Conservation (phyloP, 2,329 filamentous ascomycete genomes). For the Karstenula rhodostoma region DNA sequence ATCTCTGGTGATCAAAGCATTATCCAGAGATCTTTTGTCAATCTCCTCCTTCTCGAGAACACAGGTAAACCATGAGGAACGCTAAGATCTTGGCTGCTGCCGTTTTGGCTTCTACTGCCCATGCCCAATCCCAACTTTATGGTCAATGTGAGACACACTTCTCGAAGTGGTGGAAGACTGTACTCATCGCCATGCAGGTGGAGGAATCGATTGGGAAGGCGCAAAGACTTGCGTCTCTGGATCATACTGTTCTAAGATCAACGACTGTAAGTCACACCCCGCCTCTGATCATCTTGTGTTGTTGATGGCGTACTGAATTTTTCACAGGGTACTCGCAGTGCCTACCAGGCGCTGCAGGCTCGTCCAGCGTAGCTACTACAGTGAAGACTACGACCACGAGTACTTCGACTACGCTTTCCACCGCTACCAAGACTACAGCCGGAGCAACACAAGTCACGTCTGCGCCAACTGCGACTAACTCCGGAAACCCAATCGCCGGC, state of each 20-base stretch:
- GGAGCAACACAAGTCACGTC: conserved; percentile 13
- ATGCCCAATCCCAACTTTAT: conserved; percentile 12
- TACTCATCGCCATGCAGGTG: conserved; percentile 9
- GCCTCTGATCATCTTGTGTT: not conserved
- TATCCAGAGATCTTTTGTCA: not conserved
- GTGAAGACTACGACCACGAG: conserved; percentile 11
- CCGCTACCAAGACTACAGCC: conserved; percentile 15
- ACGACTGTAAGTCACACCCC: conserved; percentile 18
- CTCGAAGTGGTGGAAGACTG: not conserved
- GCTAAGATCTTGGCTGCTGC: conserved; percentile 12
- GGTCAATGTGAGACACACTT: conserved; percentile 11
- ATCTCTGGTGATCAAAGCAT: conserved; percentile 1
- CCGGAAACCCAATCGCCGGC: conserved; percentile 61
- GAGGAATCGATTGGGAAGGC: conserved; percentile 16
- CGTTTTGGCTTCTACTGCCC: conserved; percentile 6
- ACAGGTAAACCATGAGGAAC: conserved; percentile 12
- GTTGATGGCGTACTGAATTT: conserved; percentile 1
- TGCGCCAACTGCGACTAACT: conserved; percentile 32
- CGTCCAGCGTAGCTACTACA: conserved; percentile 1
- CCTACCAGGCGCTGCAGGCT: conserved; percentile 17
- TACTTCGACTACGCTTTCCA: conserved; percentile 20
- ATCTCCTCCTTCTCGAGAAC: not conserved
- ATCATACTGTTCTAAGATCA: conserved; percentile 18
- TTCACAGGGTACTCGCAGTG: conserved; percentile 19
- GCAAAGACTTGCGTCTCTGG: conserved; percentile 18